Base-by-base conservation (phyloP, 768 basidiomycete genomes). In the Lactarius tabidus region DNA sequence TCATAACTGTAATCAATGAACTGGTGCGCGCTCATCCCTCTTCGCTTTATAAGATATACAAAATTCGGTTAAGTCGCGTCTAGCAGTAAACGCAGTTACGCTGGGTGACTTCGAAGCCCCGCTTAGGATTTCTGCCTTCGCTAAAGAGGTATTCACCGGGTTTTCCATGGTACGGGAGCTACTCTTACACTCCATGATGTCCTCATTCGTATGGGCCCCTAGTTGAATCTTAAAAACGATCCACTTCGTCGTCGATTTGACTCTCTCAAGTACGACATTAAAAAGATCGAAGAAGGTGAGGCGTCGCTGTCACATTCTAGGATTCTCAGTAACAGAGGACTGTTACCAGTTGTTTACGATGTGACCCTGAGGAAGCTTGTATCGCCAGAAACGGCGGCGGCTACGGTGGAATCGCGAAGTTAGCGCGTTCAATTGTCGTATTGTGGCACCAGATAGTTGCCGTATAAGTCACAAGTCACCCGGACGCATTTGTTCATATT, bases 221-320 rank as follows among this genome's bases (percentile, higher is more conserved):
- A 91, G 91, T 79, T 93, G 17, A 93, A 92, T 71, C 78, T 93
- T 23, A 93, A 93, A 72, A 93, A 93, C 63, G 91, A 93, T 70
- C 72, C 79, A 0, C 77, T 93, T 20, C 85, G 91, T 5, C 82
- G 89, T 65, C 78, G 90, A 60, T 93, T 89, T 71, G 91, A 93
- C 71, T 85, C 88, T 67, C 77, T 93, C 38, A 93, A 93, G 71
- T 93, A 93, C 67, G 91, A 92, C 72, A 83, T 93, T 67, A 92
- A 92, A 74, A 92, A 91, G 71, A 89, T 93, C 20, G 91, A 93
- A 77, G 91, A 93, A 86, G 91, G 91, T 84, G 62, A 56, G 79
- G 35, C 33, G 29, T 56, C 52, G 39, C 57, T 14, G 20, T n/a
- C 33, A 7, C 20, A 12, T 53, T 54, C 17, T 35, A 43, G 6